Conservation (phyloP, 2,329 filamentous ascomycete genomes). For the Phoma sp. region DNA sequence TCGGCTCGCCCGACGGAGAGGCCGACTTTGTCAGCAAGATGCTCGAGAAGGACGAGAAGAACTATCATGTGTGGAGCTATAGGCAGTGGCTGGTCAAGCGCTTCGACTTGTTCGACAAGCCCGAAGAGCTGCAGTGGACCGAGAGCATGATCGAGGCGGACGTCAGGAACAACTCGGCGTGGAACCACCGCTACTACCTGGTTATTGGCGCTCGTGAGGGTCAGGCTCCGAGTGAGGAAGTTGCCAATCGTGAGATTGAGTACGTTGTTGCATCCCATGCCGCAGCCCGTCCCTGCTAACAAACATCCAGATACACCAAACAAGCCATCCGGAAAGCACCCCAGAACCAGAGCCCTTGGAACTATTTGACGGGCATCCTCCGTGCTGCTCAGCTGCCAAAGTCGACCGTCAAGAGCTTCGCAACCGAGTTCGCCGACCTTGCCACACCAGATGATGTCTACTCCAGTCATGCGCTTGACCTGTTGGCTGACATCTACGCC, state of each 20-base stretch:
- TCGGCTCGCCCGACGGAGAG: slow-evolving; percentile 70
- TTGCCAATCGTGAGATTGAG: slow-evolving; percentile 76
- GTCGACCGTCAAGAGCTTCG: slow-evolving; percentile 61
- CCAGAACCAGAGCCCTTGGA: slow-evolving; percentile 95
- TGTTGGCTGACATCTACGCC: slow-evolving; percentile 73
- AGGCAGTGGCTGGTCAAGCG: slow-evolving; percentile 77
- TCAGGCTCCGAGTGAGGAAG: slow-evolving; percentile 54
- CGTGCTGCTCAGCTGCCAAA: slow-evolving; percentile 66
- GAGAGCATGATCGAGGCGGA: slow-evolving; percentile 78
- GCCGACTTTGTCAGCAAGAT: slow-evolving; percentile 78
- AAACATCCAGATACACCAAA: slow-evolving; percentile 60
- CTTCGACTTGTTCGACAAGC: slow-evolving; percentile 62
- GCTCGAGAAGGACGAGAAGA: slow-evolving; percentile 87
- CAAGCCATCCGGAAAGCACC: slow-evolving; percentile 78
- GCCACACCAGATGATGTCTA: slow-evolving; percentile 61
- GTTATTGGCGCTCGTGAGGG: slow-evolving; percentile 70
- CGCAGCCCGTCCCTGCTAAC: slow-evolving; percentile 23
- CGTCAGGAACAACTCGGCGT: slow-evolving; percentile 94
- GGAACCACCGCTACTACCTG: slow-evolving; percentile 97
- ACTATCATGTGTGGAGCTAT: slow-evolving; percentile 99
- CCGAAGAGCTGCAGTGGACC: slow-evolving; percentile 72
- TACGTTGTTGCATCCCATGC: slow-evolving; percentile 54
- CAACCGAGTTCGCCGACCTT: slow-evolving; percentile 60
- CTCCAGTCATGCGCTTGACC: slow-evolving; percentile 71
- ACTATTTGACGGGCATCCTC: slow-evolving; percentile 82